A percentile compares a stretch with the other conserved stretches of the same genome.
These are phyloP conservation scores for Copromyces sp. DNA, from an alignment of 495 filamentous ascomycete genomes.

Conservation along the genomic window DNA sequence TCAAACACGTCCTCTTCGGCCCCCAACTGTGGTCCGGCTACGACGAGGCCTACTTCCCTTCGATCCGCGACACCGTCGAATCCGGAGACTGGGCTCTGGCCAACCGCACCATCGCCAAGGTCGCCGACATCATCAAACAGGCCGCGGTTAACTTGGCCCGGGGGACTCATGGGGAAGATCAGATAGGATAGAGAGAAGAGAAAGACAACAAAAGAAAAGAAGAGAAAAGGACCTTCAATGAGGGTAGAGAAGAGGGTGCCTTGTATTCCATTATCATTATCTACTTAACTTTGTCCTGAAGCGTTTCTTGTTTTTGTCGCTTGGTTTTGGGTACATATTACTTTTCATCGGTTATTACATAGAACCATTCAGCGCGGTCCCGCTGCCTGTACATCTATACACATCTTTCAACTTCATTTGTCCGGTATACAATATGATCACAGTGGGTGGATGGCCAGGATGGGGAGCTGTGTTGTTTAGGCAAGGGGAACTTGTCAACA, in stretches of 20 bases:
- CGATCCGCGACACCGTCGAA: slow-evolving; percentile 71
- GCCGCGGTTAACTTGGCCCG: slow-evolving; percentile 39
- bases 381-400: neutral
- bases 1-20: slow-evolving; percentile 84
- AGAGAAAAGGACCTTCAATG: neutral
- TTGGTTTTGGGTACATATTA: neutral
- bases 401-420: neutral
- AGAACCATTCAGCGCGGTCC: neutral
- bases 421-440: neutral
- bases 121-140: slow-evolving; percentile 53
- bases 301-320: neutral
- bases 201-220: neutral
- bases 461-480: neutral
- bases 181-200: neutral
- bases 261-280: neutral
- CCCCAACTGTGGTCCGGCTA: slow-evolving; percentile 72
- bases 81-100: slow-evolving; percentile 59
- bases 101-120: slow-evolving; percentile 59
- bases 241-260: neutral
- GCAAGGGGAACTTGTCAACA: neutral
- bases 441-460: too few species aligned
- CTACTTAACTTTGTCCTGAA: neutral
- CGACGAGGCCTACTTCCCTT: slow-evolving; percentile 71
- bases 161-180: neutral
- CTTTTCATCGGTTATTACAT: neutral